These are phyloP conservation scores for Ascochyta lentis DNA, from an alignment of 2,329 filamentous ascomycete genomes.

Conservation along the genomic window DNA sequence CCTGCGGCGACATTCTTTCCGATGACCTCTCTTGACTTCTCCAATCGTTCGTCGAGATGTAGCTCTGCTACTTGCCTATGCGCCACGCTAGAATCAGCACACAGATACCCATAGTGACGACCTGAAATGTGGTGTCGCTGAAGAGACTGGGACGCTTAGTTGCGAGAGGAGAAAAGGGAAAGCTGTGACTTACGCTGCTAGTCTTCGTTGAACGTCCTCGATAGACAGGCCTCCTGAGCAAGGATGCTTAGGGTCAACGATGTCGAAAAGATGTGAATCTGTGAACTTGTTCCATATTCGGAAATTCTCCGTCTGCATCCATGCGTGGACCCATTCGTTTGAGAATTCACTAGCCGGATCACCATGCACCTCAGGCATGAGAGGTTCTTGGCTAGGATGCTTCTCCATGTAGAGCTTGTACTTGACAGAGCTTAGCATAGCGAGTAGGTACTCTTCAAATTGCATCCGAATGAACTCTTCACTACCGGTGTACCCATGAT, in stretches of 20 bases:
- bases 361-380: constrained; percentile 71
- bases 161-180: constrained; percentile 23
- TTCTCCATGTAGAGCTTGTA: constrained; percentile 68
- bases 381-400: constrained; percentile 62
- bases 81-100: constrained; percentile 48
- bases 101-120: constrained; percentile 38
- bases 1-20: constrained; percentile 90
- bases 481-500: constrained; percentile 91
- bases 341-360: constrained; percentile 88
- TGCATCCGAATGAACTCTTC: constrained; percentile 97
- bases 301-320: constrained; percentile 89
- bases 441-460: constrained; percentile 95
- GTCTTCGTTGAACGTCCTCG: constrained; percentile 88
- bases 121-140: constrained; percentile 38
- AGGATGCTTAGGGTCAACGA: constrained; percentile 90
- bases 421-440: constrained; percentile 85
- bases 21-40: constrained; percentile 80
- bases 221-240: constrained; percentile 92
- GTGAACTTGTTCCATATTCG: constrained; percentile 77
- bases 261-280: constrained; percentile 89
- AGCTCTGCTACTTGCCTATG: constrained; percentile 82
- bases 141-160: constrained; percentile 43
- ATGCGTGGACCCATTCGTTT: constrained; percentile 82
- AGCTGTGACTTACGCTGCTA: constrained; percentile 66
- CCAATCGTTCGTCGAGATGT: constrained; percentile 89